Base-by-base conservation (phyloP, 1,284 basidiomycete species). In the Malassezia nana region DNA sequence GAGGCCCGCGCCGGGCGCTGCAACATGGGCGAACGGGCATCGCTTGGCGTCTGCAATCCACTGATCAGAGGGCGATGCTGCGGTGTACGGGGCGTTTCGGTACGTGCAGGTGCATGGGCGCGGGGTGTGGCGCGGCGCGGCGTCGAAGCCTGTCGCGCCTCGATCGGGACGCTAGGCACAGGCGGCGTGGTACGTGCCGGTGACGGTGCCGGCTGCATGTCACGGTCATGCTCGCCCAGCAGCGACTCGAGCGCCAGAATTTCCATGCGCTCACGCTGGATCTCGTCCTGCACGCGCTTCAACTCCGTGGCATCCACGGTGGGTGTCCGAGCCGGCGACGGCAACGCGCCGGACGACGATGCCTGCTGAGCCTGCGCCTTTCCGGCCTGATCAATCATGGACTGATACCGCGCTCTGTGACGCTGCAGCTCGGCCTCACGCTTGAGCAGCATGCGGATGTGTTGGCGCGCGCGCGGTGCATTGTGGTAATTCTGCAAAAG, bases 161-260 rank as follows among this genome's bases (percentile, higher is more conserved):
- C n/a, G n/a, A n/a, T n/a, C n/a, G n/a, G n/a, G n/a, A n/a, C n/a
- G n/a, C n/a, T n/a, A n/a, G n/a, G n/a, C n/a, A n/a, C n/a, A n/a
- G n/a, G n/a, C n/a, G n/a, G n/a, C n/a, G n/a, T n/a, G n/a, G n/a
- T n/a, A n/a, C n/a, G n/a, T n/a, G n/a, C n/a, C n/a, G n/a, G n/a
- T n/a, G n/a, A n/a, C n/a, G n/a, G n/a, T n/a, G n/a, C n/a, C n/a
- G n/a, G n/a, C n/a, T n/a, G n/a, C n/a, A n/a, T n/a, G n/a, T n/a
- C n/a, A n/a, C n/a, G n/a, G n/a, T 59, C 55, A 12, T 69, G 49
- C 41, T 72, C 70, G 25, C 51, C 39, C 7, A 64, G 60, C 63
- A 70, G 64, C 40, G 64, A 65, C 26, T 70, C 67, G 24, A 73
- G 59, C 5, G 71, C 71, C n/a, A 73, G 52, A 20, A 72, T 62